Percentiles rank a stretch among this genome's conserved stretches.
These are phyloP conservation scores for Ilyonectria mors-panacis DNA, from an alignment of 2,329 filamentous ascomycete species.

Conservation along the genomic window DNA sequence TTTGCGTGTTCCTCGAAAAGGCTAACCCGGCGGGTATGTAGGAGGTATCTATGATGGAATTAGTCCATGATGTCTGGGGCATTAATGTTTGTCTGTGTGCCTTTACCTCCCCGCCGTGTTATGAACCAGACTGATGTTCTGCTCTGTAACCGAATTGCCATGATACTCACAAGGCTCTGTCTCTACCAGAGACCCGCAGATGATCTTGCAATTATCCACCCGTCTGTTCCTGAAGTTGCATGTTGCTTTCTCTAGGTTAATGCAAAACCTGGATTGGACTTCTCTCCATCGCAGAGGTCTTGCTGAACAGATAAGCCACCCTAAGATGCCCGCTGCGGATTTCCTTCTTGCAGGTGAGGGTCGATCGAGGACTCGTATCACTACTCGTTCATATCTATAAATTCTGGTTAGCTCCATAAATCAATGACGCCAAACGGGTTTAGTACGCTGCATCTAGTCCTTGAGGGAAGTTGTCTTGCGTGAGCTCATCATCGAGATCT, in stretches of 20 bases:
- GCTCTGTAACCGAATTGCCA: background rate
- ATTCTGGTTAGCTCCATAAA: background rate
- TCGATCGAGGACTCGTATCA: background rate
- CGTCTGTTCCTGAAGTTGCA: background rate
- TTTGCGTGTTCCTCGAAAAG: background rate
- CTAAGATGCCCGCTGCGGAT: background rate
- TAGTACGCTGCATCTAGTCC: background rate
- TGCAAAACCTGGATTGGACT: constrained; percentile 1
- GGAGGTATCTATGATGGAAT: background rate
- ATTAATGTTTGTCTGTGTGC: background rate
- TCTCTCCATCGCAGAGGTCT: background rate
- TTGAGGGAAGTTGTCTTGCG: background rate
- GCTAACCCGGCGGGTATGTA: background rate
- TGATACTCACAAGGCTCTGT: background rate
- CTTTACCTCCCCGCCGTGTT: background rate
- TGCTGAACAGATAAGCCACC: constrained; percentile 3
- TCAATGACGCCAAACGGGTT: background rate
- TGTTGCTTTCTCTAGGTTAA: background rate
- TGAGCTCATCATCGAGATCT: constrained; percentile 3
- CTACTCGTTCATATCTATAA: constrained; percentile 1
- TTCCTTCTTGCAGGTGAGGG: background rate
- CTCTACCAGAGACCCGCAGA: background rate
- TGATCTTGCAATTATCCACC: background rate
- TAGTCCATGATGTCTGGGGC: background rate
- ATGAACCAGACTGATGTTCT: background rate